Conservation (phyloP, 441 rosid genomes). For the Capsella rubella region DNA sequence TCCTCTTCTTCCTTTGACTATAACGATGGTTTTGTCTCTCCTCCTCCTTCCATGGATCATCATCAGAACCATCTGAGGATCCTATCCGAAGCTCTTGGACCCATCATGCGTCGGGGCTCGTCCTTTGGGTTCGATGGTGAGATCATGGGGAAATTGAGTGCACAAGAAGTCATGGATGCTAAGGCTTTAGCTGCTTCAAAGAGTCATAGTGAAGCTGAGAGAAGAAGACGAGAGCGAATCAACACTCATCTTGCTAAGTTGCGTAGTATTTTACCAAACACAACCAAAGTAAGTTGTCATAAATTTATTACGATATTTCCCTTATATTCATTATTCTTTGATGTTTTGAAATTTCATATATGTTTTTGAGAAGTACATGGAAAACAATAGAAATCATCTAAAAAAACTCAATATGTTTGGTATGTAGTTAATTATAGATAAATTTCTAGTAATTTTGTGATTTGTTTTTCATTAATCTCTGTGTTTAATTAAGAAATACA, state of each 20-base stretch:
- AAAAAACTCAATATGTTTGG: background rate
- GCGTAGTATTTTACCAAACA: slow-evolving; percentile 90
- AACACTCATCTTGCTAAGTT: slow-evolving; percentile 93
- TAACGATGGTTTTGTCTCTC: slow-evolving; percentile 37
- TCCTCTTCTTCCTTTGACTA: slow-evolving; percentile 41
- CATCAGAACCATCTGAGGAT: slow-evolving; percentile 69
- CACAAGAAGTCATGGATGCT: slow-evolving; percentile 97
- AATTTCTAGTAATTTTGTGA: background rate
- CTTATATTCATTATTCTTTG: background rate
- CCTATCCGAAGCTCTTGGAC: slow-evolving; percentile 81
- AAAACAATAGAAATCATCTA: background rate
- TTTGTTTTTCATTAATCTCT: background rate
- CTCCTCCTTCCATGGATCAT: slow-evolving; percentile 61
- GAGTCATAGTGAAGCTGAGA: slow-evolving; percentile 97
- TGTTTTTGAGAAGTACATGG: background rate
- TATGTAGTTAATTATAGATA: background rate
- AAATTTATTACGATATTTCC: background rate
- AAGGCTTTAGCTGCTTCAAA: slow-evolving; percentile 98
- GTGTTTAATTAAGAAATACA: no score
- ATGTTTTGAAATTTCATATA: background rate
- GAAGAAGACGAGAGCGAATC: slow-evolving; percentile 93
- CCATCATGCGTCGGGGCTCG: slow-evolving; percentile 66
- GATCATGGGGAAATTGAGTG: slow-evolving; percentile 61
- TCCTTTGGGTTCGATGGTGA: slow-evolving; percentile 78
- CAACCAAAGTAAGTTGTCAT: slow-evolving; percentile 82